These are phyloP conservation scores for Auxenochlorella protothecoides DNA, from an alignment of 139 green algal species.

Conservation along the genomic window DNA sequence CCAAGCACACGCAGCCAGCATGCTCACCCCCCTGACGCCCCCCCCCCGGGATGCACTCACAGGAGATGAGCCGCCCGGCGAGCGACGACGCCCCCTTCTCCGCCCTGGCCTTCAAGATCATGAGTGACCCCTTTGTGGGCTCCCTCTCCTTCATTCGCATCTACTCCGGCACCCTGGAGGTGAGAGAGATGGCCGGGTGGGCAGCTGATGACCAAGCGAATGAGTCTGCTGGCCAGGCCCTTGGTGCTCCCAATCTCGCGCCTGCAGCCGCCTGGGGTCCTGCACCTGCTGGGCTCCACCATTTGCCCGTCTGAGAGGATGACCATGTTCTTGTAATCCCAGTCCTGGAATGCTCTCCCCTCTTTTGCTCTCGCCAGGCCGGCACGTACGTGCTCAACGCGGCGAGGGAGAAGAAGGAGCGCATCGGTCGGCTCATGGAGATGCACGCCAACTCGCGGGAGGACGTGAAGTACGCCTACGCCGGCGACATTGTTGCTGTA, in stretches of 20 bases:
- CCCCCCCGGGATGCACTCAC: not conserved
- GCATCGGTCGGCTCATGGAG: conserved; percentile 90
- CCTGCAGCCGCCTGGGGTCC: no score
- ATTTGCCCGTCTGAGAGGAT: no score
- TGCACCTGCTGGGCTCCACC: no score
- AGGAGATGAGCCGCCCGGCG: conserved; percentile 60
- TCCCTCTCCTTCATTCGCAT: conserved; percentile 93
- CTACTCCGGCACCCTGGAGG: conserved; percentile 65
- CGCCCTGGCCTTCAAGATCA: conserved; percentile 98
- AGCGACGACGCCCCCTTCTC: conserved; percentile 81
- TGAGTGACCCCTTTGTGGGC: conserved; percentile 92
- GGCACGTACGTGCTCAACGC: conserved; percentile 86
- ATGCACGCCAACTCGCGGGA: conserved; percentile 99
- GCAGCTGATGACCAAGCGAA: not conserved
- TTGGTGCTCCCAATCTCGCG: no score
- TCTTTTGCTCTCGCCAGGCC: not conserved
- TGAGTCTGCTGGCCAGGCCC: no score
- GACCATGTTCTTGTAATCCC: no score
- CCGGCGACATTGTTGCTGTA: conserved; percentile 95
- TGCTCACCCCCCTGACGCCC: no score
- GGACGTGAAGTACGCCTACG: conserved; percentile 80
- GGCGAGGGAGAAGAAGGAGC: conserved; percentile 96
- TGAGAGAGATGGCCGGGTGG: not conserved
- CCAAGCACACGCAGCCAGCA: no score
- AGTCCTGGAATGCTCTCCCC: no score